Conservation (phyloP, 2,329 filamentous ascomycete species). For the Nannizzia gypsea region DNA sequence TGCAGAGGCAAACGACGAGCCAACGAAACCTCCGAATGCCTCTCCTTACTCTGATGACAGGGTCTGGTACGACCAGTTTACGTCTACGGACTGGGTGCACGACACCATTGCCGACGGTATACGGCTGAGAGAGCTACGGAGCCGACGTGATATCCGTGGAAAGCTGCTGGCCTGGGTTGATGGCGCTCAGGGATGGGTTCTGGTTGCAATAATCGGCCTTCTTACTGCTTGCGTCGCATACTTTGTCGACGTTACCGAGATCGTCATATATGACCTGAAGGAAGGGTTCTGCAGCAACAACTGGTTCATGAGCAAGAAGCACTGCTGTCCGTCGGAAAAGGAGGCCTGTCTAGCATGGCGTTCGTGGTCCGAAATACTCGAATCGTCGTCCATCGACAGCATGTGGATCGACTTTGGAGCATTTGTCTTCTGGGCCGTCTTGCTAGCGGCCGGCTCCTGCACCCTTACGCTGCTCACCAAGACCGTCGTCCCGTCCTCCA, state of each 20-base stretch:
- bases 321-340: slow-evolving; percentile 47
- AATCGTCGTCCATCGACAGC: slow-evolving; percentile 37
- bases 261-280: slow-evolving; percentile 78
- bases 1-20: slow-evolving; percentile 46
- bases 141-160: slow-evolving; percentile 74
- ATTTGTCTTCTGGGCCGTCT: slow-evolving; percentile 61
- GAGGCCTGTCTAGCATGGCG: slow-evolving; percentile 47
- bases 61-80: slow-evolving; percentile 98
- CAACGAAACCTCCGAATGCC: slow-evolving; percentile 33
- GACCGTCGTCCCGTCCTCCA: slow-evolving; percentile 80
- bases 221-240: slow-evolving; percentile 79
- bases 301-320: slow-evolving; percentile 64
- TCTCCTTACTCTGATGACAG: slow-evolving; percentile 67
- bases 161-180: slow-evolving; percentile 66
- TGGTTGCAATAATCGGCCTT: slow-evolving; percentile 80
- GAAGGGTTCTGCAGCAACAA: slow-evolving; percentile 65
- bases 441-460: slow-evolving; percentile 61
- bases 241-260: slow-evolving; percentile 75
- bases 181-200: slow-evolving; percentile 82
- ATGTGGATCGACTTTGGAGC: slow-evolving; percentile 64
- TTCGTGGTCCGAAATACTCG: slow-evolving; percentile 54
- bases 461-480: slow-evolving; percentile 78
- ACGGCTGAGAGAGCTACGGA: slow-evolving; percentile 70
- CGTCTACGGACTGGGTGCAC: slow-evolving; percentile 95
- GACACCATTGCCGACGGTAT: slow-evolving; percentile 92